Evolutionary conservation across 1,139 yeast genomes (phyloP), one percentile per base, ranked within the genome.

Genomic region (Protomyces inouyei): DNA sequence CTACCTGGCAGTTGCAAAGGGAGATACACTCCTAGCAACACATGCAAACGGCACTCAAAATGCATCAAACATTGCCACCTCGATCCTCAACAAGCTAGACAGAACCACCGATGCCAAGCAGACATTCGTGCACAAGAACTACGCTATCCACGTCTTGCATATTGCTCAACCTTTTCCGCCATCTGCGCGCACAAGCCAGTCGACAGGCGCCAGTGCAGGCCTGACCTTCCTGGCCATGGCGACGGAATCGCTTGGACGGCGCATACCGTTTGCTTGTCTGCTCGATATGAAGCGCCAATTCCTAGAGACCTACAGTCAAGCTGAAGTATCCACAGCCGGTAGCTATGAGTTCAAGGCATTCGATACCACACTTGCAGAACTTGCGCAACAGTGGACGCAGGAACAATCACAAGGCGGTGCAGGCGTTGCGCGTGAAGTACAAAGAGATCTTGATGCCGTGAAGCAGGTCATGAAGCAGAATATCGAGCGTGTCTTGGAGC

Each of bases 401-500:
- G 40, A 48, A 68, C 21, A 4, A 28, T n/a, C 25, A n/a, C 35
- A 25, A 9, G 56, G 16, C 25, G 40, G 32, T 18, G 16, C 51
- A 35, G 59, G 28, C 23, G 25, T 40, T 12, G 64, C 66, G 37
- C 23, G 60, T 16, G 63, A 64, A 28, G 78, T 79, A 14, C 73
- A 75, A 57, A 68, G 70, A 61, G 80, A 78, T 65, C 70, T 78
- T 54, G 77, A 76, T 53, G 72, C 75, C 64, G 80, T 78, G 64
- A 73, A 74, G 68, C 73, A 76, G 40, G 67, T 57, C 53, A 52
- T 78, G 79, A 73, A 76, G 48, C 77, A 77, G 65, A 78, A 77
- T 67, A 76, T 78, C 36, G 80, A 78, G 65, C 70, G 77, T 54
- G 73, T 91, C 32, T 78, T 91, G 71, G 85, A 85, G 71, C 81